Evolutionary conservation across 192 early-diverging fungal genomes (phyloP).

Genomic region (Entomortierella chlamydospora): DNA sequence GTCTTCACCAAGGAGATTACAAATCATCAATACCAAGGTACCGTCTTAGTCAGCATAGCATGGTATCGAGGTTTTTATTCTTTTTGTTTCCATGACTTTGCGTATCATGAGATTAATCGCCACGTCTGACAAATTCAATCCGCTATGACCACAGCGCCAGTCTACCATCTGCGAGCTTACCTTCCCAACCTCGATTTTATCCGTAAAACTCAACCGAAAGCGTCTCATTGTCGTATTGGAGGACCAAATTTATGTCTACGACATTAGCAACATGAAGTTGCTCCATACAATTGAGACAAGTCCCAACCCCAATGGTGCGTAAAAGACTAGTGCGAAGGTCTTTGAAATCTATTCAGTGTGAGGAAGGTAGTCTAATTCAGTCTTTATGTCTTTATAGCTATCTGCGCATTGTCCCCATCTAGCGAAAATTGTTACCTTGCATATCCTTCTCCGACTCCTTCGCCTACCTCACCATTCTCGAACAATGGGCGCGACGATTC

Average conservation of each 20-base stretch:
- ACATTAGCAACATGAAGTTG: constrained; percentile 98
- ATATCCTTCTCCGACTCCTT: constrained; percentile 84
- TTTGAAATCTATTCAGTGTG: too few species aligned
- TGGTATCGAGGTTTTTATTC: too few species aligned
- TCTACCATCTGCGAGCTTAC: constrained; percentile 98
- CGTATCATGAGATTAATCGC: too few species aligned
- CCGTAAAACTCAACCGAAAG: constrained; percentile 96
- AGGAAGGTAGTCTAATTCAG: too few species aligned
- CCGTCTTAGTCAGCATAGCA: neutral
- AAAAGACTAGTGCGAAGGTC: too few species aligned
- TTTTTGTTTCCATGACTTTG: too few species aligned
- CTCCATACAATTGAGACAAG: constrained; percentile 95
- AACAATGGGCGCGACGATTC: constrained; percentile 64
- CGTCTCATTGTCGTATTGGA: constrained; percentile 95
- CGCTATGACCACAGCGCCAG: constrained; percentile 71
- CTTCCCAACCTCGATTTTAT: constrained; percentile 91
- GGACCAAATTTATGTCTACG: constrained; percentile 96
- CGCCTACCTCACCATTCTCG: constrained; percentile 68
- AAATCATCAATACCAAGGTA: constrained; percentile 98
- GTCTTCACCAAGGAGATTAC: constrained; percentile 88
- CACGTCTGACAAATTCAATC: constrained; percentile 3
- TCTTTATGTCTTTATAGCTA: constrained; percentile 59
- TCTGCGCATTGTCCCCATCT: constrained; percentile 92
- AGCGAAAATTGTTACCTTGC: constrained; percentile 96
- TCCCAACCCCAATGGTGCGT: constrained; percentile 90